Conservation (phyloP, 1,139 yeast species). For the Blastobotrys buckinghamii region DNA sequence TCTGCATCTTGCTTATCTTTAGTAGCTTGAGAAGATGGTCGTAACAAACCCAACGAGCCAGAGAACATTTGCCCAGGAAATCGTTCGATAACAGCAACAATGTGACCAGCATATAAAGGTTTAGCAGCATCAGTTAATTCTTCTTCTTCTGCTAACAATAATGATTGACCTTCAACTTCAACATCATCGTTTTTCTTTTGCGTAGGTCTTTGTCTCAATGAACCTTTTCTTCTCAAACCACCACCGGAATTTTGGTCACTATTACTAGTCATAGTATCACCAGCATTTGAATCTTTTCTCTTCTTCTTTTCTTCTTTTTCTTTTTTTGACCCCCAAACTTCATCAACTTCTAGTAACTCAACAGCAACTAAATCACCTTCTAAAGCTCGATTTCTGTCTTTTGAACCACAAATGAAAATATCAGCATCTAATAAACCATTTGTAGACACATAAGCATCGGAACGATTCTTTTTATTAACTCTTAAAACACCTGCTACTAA, state of each 20-base stretch:
- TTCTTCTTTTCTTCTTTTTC: constrained; percentile 97
- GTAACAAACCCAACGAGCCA: constrained; percentile 85
- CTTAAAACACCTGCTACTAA: constrained; percentile 88
- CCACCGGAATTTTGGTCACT: constrained; percentile 12
- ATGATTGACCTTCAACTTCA: constrained; percentile 95
- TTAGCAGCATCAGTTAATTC: constrained; percentile 89
- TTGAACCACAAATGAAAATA: constrained; percentile 96
- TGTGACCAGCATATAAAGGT: constrained; percentile 96
- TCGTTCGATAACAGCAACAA: constrained; percentile 95
- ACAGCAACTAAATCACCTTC: constrained; percentile 97
- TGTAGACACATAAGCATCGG: constrained; percentile 96
- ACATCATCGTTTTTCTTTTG: constrained; percentile 97
- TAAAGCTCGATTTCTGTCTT: constrained; percentile 93
- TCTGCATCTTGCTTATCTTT: constrained; percentile 63
- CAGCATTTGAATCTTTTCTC: constrained; percentile 56
- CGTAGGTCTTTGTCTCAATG: constrained; percentile 93
- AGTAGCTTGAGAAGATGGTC: constrained; percentile 95
- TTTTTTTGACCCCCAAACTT: constrained; percentile 94
- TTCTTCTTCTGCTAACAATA: constrained; percentile 88
- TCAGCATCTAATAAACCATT: constrained; percentile 95
- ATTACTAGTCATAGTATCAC: not conserved
- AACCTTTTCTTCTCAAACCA: constrained; percentile 73
- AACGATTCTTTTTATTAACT: constrained; percentile 91
- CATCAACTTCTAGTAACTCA: constrained; percentile 89
- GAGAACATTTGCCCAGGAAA: constrained; percentile 90